Evolutionary conservation across 306 rosid species (phyloP).

Genomic region (Trifolium subterraneum): DNA sequence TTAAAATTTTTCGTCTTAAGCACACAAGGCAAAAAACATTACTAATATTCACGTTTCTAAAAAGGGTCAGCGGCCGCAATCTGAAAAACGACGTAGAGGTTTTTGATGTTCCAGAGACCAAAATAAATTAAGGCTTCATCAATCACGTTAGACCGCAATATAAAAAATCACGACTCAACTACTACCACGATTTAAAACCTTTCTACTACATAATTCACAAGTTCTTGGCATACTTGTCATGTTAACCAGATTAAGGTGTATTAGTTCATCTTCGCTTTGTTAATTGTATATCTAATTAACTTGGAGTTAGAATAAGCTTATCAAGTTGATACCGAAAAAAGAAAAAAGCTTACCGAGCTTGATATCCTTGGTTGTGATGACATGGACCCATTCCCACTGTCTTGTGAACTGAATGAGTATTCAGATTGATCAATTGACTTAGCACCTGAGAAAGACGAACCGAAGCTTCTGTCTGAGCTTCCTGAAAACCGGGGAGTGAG

Average conservation of each 20-base stretch:
- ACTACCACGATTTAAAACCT: neutral
- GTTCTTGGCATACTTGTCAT: neutral
- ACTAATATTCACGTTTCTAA: neutral
- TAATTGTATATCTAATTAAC: no score
- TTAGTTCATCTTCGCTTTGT: neutral
- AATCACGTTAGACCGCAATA: neutral
- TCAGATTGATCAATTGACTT: conserved; percentile 53
- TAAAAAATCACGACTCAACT: no score
- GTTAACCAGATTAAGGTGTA: no score
- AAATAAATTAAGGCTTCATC: neutral
- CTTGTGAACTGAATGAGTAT: conserved; percentile 53
- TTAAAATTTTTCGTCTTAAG: neutral
- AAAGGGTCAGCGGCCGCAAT: neutral
- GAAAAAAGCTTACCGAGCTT: conserved; percentile 45
- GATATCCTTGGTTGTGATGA: conserved; percentile 42
- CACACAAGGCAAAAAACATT: neutral
- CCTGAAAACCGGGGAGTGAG: conserved; percentile 47
- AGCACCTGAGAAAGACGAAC: conserved; percentile 51
- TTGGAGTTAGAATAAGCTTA: conserved; percentile 34
- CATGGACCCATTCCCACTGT: conserved; percentile 46
- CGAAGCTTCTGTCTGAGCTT: conserved; percentile 58
- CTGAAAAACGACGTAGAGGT: neutral
- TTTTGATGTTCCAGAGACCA: neutral
- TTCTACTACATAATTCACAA: neutral
- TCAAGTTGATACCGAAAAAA: conserved; percentile 16